These are phyloP conservation scores for Candida coleopterorum DNA, from an alignment of 805 yeast species.

Conservation along the genomic window DNA sequence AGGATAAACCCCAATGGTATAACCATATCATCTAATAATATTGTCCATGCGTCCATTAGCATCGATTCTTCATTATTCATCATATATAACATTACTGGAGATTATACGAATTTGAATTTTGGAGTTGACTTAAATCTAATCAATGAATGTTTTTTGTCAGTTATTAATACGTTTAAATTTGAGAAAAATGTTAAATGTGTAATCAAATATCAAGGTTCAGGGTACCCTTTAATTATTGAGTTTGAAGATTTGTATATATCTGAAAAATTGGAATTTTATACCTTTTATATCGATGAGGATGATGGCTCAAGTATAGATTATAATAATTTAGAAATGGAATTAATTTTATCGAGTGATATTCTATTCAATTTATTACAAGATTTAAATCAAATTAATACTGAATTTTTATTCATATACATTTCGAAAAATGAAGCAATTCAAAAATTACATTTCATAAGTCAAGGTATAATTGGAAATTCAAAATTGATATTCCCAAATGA, in stretches of 20 bases:
- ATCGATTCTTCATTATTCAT: slow-evolving; percentile 36
- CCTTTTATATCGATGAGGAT: slow-evolving; percentile 28
- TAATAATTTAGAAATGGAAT: slow-evolving; percentile 26
- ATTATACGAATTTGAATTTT: slow-evolving; percentile 15
- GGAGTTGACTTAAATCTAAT: slow-evolving; percentile 36
- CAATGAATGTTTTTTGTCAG: slow-evolving; percentile 31
- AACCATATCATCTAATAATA: slow-evolving; percentile 31
- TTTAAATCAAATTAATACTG: slow-evolving; percentile 31
- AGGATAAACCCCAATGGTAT: slow-evolving; percentile 29
- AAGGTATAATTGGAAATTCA: slow-evolving; percentile 70
- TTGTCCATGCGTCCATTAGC: slow-evolving; percentile 28
- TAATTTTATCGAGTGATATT: slow-evolving; percentile 36
- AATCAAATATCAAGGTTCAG: slow-evolving; percentile 35
- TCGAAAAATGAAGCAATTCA: slow-evolving; percentile 19
- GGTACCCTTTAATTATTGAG: slow-evolving; percentile 34
- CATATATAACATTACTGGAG: slow-evolving; percentile 18
- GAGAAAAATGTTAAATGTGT: slow-evolving; percentile 28
- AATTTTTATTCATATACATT: slow-evolving; percentile 27
- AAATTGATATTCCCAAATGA: slow-evolving; percentile 64
- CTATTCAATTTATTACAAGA: slow-evolving; percentile 33
- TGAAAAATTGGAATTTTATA: slow-evolving; percentile 38
- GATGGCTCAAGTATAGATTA: slow-evolving; percentile 23
- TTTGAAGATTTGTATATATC: slow-evolving; percentile 38
- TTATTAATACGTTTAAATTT: slow-evolving; percentile 15
- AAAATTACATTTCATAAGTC: slow-evolving; percentile 55